Conservation (phyloP, 2,329 filamentous ascomycete species). For the Cladophialophora carrionii region DNA sequence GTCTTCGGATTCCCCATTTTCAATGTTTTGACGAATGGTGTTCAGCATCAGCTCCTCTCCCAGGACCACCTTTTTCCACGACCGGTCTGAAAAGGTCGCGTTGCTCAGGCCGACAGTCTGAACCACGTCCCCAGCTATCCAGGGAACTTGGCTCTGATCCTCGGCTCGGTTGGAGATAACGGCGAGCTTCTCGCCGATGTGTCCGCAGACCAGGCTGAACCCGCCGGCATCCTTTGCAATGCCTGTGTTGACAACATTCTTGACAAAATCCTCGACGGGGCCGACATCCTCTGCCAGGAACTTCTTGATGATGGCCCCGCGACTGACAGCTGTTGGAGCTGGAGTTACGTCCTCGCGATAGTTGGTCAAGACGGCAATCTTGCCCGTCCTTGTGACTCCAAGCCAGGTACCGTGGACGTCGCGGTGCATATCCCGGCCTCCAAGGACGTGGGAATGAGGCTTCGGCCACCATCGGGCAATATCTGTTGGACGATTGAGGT, state of each 20-base stretch:
- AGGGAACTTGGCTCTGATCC: constrained; percentile 54
- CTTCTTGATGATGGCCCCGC: constrained; percentile 64
- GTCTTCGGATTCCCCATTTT: constrained; percentile 51
- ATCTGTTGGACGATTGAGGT: constrained; percentile 63
- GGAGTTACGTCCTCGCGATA: constrained; percentile 60
- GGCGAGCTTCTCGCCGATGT: constrained; percentile 57
- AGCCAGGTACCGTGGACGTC: constrained; percentile 66
- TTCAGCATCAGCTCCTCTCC: constrained; percentile 59
- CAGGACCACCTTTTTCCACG: constrained; percentile 65
- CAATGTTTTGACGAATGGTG: constrained; percentile 53
- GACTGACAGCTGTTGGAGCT: constrained; percentile 53
- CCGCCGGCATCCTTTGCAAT: constrained; percentile 63
- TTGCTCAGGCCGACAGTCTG: constrained; percentile 66
- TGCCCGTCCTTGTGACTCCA: constrained; percentile 63
- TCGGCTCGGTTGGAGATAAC: constrained; percentile 66
- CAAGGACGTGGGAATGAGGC: constrained; percentile 60
- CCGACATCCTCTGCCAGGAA: constrained; percentile 56
- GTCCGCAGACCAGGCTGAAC: constrained; percentile 65
- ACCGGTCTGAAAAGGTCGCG: constrained; percentile 60
- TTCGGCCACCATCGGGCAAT: constrained; percentile 63
- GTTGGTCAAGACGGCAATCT: constrained; percentile 66
- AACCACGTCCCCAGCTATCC: constrained; percentile 53
- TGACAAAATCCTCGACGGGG: constrained; percentile 56
- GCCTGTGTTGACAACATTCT: constrained; percentile 58
- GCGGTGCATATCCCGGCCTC: constrained; percentile 64